Conservation (phyloP, 1,284 basidiomycete genomes). For the Gomphus bonarii region DNA sequence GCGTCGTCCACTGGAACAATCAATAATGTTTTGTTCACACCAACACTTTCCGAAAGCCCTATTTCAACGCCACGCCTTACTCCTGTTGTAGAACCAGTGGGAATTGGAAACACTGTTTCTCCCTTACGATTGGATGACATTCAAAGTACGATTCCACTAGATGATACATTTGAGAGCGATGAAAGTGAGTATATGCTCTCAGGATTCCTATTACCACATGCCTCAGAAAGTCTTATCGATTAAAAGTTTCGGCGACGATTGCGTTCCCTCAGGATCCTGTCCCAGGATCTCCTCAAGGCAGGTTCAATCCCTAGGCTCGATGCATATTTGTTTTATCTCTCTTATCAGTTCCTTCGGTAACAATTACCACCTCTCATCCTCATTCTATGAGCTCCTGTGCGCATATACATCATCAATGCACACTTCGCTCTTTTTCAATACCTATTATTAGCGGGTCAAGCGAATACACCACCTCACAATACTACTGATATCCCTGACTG, state of each 20-base stretch:
- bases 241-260: not conserved
- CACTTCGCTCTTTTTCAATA: not conserved
- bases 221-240: not conserved
- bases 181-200: slow-evolving; percentile 5
- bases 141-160: not conserved
- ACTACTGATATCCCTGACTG: not conserved
- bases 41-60: not conserved
- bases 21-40: not conserved
- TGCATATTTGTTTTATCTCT: not conserved
- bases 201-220: not conserved
- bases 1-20: not conserved
- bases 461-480: not conserved
- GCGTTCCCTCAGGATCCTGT: not conserved
- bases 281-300: slow-evolving; percentile 1
- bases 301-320: not conserved
- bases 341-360: not conserved
- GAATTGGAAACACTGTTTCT: not conserved
- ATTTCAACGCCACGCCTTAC: not conserved
- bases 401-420: not conserved
- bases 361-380: not conserved
- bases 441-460: not conserved
- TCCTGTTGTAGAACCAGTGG: not conserved
- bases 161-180: not conserved
- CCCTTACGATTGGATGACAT: slow-evolving; percentile 1
- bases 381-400: not conserved